phyloP scores from a whole-genome alignment of 495 filamentous ascomycete species.

The Chaetomium tenue region DNA sequence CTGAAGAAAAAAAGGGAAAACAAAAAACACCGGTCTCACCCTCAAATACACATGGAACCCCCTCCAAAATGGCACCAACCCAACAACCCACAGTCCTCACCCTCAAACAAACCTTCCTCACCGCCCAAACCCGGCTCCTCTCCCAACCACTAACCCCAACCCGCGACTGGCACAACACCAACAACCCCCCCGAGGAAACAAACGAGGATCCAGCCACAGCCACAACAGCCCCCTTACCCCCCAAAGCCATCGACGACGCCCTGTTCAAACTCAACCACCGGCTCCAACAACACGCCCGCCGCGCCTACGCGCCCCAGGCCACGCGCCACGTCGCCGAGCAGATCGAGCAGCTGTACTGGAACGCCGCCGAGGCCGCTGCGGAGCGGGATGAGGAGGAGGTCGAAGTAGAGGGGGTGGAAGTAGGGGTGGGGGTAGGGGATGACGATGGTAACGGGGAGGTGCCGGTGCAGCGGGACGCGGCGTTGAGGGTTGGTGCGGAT shows the following conservation, averaged over 20 bases:
- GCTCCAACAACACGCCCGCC: conserved; percentile 66
- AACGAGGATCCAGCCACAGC: conserved; percentile 21
- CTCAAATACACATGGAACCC: neutral
- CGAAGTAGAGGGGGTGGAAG: conserved; percentile 26
- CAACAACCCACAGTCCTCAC: conserved; percentile 56
- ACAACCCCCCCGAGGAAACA: conserved; percentile 35
- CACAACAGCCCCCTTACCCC: conserved; percentile 49
- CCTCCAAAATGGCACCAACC: conserved; percentile 28
- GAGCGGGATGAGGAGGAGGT: conserved; percentile 46
- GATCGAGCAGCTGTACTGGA: conserved; percentile 70
- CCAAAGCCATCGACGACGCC: conserved; percentile 49
- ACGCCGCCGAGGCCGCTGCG: conserved; percentile 47
- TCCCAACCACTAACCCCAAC: conserved; percentile 56
- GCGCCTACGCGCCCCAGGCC: conserved; percentile 71
- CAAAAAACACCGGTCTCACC: too few species aligned
- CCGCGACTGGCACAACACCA: conserved; percentile 51
- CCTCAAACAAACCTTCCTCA: conserved; percentile 63
- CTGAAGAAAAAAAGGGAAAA: too few species aligned
- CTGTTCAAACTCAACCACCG: conserved; percentile 60
- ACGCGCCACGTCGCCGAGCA: conserved; percentile 80
- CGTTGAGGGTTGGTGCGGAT: conserved; percentile 37
- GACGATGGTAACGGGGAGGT: conserved; percentile 29
- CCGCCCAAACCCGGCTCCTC: conserved; percentile 61
- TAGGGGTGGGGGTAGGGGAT: conserved; percentile 24
- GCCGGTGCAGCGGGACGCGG: conserved; percentile 19